Evolutionary conservation across 176 grass and related monocot genomes (phyloP).

Genomic region (Ampelocalamus luodianensis): DNA sequence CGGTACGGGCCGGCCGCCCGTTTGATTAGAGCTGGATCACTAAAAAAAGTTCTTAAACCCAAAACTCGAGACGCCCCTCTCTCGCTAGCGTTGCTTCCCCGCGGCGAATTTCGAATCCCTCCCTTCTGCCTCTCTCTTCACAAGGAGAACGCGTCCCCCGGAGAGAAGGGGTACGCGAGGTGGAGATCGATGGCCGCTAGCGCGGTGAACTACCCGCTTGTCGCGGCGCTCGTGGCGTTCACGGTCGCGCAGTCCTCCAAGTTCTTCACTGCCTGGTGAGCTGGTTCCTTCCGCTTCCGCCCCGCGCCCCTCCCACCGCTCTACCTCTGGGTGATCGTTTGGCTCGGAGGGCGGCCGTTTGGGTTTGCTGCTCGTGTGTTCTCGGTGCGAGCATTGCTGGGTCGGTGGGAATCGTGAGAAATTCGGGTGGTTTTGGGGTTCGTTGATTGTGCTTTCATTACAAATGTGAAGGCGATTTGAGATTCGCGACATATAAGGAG

Average conservation of each 20-base stretch:
- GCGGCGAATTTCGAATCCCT: slow-evolving; percentile 29
- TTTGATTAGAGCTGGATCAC: too few relatives aligned
- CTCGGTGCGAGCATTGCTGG: not conserved
- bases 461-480: not conserved
- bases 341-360: not conserved
- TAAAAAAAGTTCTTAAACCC: not conserved
- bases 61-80: too few relatives aligned
- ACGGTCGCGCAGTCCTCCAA: slow-evolving; percentile 68
- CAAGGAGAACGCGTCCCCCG: slow-evolving; percentile 1
- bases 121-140: not conserved
- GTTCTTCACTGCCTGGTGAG: slow-evolving; percentile 82
- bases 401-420: not conserved
- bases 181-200: slow-evolving; percentile 28
- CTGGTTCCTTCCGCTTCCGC: not conserved
- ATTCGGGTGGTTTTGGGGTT: not conserved
- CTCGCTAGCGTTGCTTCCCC: slow-evolving; percentile 27
- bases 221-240: slow-evolving; percentile 72
- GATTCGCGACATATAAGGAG: not conserved
- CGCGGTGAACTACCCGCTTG: slow-evolving; percentile 69
- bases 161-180: not conserved
- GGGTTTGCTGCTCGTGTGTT: not conserved
- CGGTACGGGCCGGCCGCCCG: too few relatives aligned
- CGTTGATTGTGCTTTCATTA: not conserved
- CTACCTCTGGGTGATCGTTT: not conserved
- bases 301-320: too few relatives aligned